Conservation (phyloP, 768 basidiomycete species). For the Boletus sp. region DNA sequence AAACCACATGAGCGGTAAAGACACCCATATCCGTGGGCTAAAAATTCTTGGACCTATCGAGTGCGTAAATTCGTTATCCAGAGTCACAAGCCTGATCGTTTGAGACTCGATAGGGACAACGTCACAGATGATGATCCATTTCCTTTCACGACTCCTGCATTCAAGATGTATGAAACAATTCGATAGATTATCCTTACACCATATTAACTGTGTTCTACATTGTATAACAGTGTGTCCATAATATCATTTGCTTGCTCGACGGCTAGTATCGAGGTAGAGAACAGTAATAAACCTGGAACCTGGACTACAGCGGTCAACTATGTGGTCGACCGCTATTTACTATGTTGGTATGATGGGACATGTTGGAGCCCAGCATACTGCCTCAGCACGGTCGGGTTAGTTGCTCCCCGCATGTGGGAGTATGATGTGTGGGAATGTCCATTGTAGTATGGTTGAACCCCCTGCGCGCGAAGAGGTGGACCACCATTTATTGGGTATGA, state of each 20-base stretch:
- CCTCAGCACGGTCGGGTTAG: slow-evolving; percentile 15
- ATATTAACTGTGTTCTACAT: slow-evolving; percentile 31
- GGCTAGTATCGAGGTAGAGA: not conserved
- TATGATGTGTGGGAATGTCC: slow-evolving; percentile 25
- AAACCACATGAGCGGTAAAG: slow-evolving; percentile 98
- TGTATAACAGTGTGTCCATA: slow-evolving; percentile 17
- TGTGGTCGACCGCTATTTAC: slow-evolving; percentile 17
- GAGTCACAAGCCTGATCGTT: not conserved
- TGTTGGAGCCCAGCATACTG: slow-evolving; percentile 31
- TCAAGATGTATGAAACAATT: slow-evolving; percentile 78
- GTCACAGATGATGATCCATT: slow-evolving; percentile 66
- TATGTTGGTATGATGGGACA: slow-evolving; percentile 30
- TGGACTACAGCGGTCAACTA: not conserved
- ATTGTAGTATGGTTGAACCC: slow-evolving; percentile 27
- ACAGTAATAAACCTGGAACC: slow-evolving; percentile 10
- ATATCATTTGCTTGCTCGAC: slow-evolving; percentile 4
- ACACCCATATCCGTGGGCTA: slow-evolving; percentile 94
- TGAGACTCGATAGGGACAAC: slow-evolving; percentile 36
- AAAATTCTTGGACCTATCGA: slow-evolving; percentile 82
- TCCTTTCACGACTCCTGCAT: slow-evolving; percentile 59
- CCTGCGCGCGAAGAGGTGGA: slow-evolving; percentile 18
- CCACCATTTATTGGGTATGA: slow-evolving; percentile 20
- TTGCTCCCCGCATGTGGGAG: slow-evolving; percentile 28
- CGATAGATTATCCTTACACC: slow-evolving; percentile 42
- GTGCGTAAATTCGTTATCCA: slow-evolving; percentile 40